phyloP scores from a whole-genome alignment of 371 early-diverging fungal genomes.

The Parasitella parasitica region DNA sequence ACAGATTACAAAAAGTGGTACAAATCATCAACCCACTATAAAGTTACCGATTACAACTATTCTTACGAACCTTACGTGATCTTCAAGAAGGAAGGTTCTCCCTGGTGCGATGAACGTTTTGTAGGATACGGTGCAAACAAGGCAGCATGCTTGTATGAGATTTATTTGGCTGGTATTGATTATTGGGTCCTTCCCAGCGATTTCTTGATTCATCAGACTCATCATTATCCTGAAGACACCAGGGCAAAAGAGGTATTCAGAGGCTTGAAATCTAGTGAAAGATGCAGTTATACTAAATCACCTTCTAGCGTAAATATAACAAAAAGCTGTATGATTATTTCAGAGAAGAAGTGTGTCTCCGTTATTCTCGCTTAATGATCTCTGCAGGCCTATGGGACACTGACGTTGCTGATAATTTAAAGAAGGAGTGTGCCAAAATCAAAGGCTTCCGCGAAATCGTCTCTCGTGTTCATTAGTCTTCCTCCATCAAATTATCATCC shows the following conservation, averaged over 20 bases:
- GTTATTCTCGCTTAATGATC: constrained; percentile 22
- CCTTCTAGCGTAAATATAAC: constrained; percentile 60
- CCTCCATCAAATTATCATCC: neutral
- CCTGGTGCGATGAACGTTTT: constrained; percentile 71
- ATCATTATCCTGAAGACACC: constrained; percentile 62
- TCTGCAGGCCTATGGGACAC: constrained; percentile 23
- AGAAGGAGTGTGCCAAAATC: constrained; percentile 23
- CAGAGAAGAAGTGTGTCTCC: constrained; percentile 64
- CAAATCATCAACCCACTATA: constrained; percentile 41
- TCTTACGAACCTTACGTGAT: constrained; percentile 69
- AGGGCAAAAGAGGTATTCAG: constrained; percentile 58
- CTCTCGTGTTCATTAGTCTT: constrained; percentile 9
- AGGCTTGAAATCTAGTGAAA: neutral
- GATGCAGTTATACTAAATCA: neutral
- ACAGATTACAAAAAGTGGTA: constrained; percentile 60
- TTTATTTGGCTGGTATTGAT: constrained; percentile 64
- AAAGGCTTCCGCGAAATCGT: constrained; percentile 31
- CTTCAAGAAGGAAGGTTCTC: constrained; percentile 59
- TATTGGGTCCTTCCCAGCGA: constrained; percentile 64
- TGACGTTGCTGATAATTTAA: constrained; percentile 14
- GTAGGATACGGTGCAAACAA: constrained; percentile 73
- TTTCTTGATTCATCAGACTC: constrained; percentile 67
- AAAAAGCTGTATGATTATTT: constrained; percentile 62
- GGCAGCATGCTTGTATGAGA: constrained; percentile 69
- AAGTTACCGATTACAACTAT: constrained; percentile 53